Evolutionary conservation across 441 rosid genomes (phyloP), one percentile per base, ranked within the genome.

Genomic region (Euphorbia corollata): DNA sequence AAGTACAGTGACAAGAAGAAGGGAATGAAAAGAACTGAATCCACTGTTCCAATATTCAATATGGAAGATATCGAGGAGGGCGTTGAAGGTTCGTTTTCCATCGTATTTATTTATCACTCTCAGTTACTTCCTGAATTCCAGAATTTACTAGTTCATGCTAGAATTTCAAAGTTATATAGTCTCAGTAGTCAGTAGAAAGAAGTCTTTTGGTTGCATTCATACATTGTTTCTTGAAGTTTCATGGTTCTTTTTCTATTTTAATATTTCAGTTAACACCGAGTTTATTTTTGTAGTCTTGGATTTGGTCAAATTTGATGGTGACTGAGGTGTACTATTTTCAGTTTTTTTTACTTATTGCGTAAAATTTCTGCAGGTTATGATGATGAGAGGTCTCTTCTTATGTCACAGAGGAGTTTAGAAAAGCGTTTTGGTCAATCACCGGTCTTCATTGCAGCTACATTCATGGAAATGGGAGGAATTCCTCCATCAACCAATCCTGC

Each of bases 61-160:
- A 88, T 91, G 97, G 99, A 94, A 71, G 99, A 94, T 78, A 85
- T 88, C 61, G 99, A 94, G 64, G 99, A 94, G 79, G 97, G 97
- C 27, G 89, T 91, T 69, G 99, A 94, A 89, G 99, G 99, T 94
- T 70, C 39, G 84, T 76, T 66, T 71, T 68, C 39, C 41, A 38
- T 38, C 19, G 23, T 19, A 19, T 15, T 56, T 38, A 61, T 23
- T 27, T 27, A 20, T 7, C 41, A 4, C 18, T 45, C 24, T 32
- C 36, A 51, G 34, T 62, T 36, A 19, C 16, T 61, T 47, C 27
- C 20, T 55, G 19, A 58, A 11, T 67, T 60, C 24, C 38, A 48
- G 22, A 23, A 38, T 68, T 63, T 59, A 12, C 55, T 77, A 23
- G 4, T 51, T 60, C 27, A 23, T 19, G 20, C 30, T 36, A 9